Evolutionary conservation across 306 rosid genomes (phyloP), one percentile per base, ranked within the genome.

Genomic region (Medicago ruthenica): DNA sequence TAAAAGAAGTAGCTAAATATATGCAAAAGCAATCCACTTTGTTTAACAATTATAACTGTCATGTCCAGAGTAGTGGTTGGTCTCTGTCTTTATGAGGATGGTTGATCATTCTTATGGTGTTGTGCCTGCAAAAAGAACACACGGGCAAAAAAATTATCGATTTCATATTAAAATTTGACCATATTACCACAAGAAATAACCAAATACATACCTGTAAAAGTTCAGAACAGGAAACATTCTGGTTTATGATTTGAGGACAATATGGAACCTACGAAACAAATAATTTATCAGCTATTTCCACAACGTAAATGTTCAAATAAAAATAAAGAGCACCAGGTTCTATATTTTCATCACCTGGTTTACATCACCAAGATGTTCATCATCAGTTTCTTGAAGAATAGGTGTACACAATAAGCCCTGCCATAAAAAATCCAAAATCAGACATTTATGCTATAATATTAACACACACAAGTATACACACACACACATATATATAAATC

Each of bases 61-160:
- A 61, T 61, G 44, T 37, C 42, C 44, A 61, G 8, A 61, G 67
- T 15, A 34, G 67, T 34, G 18, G 21, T 16, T 15, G 21, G 34
- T 31, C 20, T 31, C 27, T 66, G 53, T 41, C 36, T 66, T 66
- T 41, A 20, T 41, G 71, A 41, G 2, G 71, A 40, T 66, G 36
- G 34, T 17, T 41, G 36, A 66, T 20, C 71, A 66, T 41, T 66
- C 53, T 13, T 41, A 3, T 9, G 34, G 54, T 41, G 54, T 66
- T 66, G 51, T 66, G 54, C 71, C 71, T 66, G 51, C 17, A 20
- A 42, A 65, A 40, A 66, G n/a, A 66, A 66, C 9, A 65, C 10
- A 66, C 13, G 71, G 9, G 9, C 9, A 65, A 18, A 20, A 12
- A 21, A 20, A 11, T 66, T 42, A 20, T 6, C 6, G 18, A 40